These are phyloP conservation scores for Pseudogymnoascus sp. DNA, from an alignment of 2,329 filamentous ascomycete genomes.

Conservation along the genomic window DNA sequence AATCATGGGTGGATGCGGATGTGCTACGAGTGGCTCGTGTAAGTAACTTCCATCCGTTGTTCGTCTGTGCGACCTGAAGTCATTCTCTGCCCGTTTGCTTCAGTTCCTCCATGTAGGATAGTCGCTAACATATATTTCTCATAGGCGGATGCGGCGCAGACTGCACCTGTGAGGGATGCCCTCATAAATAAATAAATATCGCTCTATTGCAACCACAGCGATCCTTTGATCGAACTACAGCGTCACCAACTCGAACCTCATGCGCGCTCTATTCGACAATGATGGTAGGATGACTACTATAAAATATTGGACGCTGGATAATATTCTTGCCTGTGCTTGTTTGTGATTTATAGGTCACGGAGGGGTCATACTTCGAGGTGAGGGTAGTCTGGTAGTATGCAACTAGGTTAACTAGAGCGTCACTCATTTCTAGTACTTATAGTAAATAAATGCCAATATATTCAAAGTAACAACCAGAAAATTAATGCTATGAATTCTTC, in stretches of 20 bases:
- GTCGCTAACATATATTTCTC: background rate
- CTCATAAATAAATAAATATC: background rate
- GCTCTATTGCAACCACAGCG: background rate
- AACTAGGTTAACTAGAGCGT: background rate
- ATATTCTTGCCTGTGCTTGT: background rate
- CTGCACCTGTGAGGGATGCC: slow-evolving; percentile 3
- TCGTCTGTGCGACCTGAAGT: background rate
- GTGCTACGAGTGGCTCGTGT: background rate
- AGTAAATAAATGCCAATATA: background rate
- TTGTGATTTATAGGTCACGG: background rate
- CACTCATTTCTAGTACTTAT: background rate
- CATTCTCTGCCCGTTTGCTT: background rate
- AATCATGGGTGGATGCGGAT: slow-evolving; percentile 5
- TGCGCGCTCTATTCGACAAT: background rate
- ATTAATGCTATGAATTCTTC: background rate
- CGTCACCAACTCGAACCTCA: background rate
- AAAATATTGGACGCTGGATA: background rate
- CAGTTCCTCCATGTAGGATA: background rate
- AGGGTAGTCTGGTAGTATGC: background rate
- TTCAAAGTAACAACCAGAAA: background rate
- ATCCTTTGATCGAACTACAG: background rate
- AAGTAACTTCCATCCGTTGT: background rate
- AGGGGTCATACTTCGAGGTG: background rate
- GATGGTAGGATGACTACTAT: background rate
- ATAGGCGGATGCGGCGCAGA: background rate